A percentile compares a stretch with the other conserved stretches of the same genome.
These are phyloP conservation scores for Brettanomyces nanus DNA, from an alignment of 805 yeast species.

Conservation along the genomic window DNA sequence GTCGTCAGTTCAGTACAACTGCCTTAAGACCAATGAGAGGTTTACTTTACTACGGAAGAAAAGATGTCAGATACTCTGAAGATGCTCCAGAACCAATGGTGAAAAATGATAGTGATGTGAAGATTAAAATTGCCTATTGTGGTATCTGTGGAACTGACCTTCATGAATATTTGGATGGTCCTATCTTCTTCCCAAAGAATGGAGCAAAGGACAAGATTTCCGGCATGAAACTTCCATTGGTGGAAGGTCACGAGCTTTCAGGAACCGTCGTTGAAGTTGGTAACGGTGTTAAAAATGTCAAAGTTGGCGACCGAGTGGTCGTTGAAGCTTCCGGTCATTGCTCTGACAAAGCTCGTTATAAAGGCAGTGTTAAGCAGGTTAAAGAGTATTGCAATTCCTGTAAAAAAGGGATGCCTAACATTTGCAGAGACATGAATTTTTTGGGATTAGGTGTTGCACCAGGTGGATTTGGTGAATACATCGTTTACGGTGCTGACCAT, in stretches of 20 bases:
- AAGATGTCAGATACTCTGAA: slow-evolving; percentile 34
- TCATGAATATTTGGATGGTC: slow-evolving; percentile 50
- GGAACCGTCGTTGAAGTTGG: slow-evolving; percentile 34
- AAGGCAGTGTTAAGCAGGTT: slow-evolving; percentile 22
- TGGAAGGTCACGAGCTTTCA: slow-evolving; percentile 30
- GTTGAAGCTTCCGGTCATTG: slow-evolving; percentile 56
- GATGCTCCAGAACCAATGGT: slow-evolving; percentile 20
- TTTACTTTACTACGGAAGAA: slow-evolving; percentile 37
- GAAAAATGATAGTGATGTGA: slow-evolving; percentile 21
- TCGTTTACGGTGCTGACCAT: slow-evolving; percentile 30
- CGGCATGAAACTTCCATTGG: slow-evolving; percentile 26
- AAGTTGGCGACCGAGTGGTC: slow-evolving; percentile 51
- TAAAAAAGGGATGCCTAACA: slow-evolving; percentile 34
- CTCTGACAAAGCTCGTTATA: slow-evolving; percentile 26
- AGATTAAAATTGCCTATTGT: slow-evolving; percentile 33
- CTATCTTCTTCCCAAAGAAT: slow-evolving; percentile 41
- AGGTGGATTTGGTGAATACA: slow-evolving; percentile 38
- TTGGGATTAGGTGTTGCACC: slow-evolving; percentile 42
- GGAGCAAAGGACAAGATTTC: slow-evolving; percentile 29
- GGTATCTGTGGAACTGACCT: slow-evolving; percentile 62
- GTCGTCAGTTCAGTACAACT: too few relatives aligned
- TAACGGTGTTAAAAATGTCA: slow-evolving; percentile 31
- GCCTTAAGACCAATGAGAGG: too few relatives aligned
- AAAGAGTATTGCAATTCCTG: slow-evolving; percentile 34
- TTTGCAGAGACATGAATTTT: slow-evolving; percentile 35